phyloP scores from a whole-genome alignment of 345 rosid genomes.

The Heritiera littoralis region DNA sequence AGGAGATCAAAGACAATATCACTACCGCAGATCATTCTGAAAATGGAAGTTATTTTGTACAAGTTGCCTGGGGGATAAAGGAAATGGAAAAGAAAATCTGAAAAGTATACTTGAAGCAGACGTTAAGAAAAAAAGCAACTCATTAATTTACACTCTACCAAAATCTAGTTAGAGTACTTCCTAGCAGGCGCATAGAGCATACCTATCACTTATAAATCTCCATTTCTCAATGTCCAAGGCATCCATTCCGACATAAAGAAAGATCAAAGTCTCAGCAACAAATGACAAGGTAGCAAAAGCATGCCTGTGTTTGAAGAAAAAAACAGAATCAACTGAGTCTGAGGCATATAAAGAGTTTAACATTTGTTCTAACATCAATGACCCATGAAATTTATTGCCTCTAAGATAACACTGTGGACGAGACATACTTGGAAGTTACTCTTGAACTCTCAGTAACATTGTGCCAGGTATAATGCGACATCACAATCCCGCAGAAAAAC shows the following conservation, averaged over 20 bases:
- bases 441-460: conserved; percentile 92
- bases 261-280: conserved; percentile 89
- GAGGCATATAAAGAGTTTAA: conserved; percentile 24
- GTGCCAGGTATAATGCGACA: conserved; percentile 98
- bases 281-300: conserved; percentile 93
- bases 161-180: conserved; percentile 4
- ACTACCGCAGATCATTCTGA: neutral
- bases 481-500: conserved; percentile 86
- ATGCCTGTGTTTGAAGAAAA: conserved; percentile 58
- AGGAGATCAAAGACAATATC: conserved; percentile 6
- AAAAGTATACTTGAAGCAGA: neutral
- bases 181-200: neutral
- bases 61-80: neutral
- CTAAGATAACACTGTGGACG: conserved; percentile 16
- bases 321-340: conserved; percentile 17
- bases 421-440: conserved; percentile 72
- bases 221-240: conserved; percentile 99
- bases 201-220: conserved; percentile 82
- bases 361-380: neutral
- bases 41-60: neutral
- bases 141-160: neutral
- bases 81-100: neutral
- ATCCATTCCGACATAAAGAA: conserved; percentile 98
- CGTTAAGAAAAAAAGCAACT: neutral
- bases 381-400: neutral